Evolutionary conservation across 169 alveolate species (phyloP).

Genomic region (Amoebophrya sp.): DNA sequence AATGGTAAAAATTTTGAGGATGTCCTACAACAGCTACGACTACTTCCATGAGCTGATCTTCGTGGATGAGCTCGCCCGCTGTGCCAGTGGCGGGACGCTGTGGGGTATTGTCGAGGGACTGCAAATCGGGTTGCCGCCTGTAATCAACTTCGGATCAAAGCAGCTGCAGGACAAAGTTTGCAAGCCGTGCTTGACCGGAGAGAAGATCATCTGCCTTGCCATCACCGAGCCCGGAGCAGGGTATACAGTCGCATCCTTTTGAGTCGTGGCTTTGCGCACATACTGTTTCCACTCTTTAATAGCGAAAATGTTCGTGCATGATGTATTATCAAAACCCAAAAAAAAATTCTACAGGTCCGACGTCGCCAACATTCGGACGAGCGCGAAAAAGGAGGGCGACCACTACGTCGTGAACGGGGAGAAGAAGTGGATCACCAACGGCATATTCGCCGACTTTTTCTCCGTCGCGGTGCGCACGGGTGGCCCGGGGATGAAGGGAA

Average conservation of each 20-base stretch:
- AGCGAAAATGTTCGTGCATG: too few relatives aligned
- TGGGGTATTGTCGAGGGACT: constrained; percentile 52
- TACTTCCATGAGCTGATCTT: constrained; percentile 51
- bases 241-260: too few relatives aligned
- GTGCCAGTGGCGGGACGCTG: constrained; percentile 39
- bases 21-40: constrained; percentile 35
- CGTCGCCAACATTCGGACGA: constrained; percentile 41
- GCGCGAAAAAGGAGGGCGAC: constrained; percentile 46
- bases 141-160: constrained; percentile 45
- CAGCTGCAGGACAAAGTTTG: constrained; percentile 23
- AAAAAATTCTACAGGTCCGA: constrained; percentile 39
- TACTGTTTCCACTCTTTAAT: too few relatives aligned
- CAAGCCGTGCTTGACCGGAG: constrained; percentile 38
- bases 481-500: constrained; percentile 50
- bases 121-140: constrained; percentile 50
- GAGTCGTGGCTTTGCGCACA: too few relatives aligned
- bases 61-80: constrained; percentile 49
- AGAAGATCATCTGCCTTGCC: constrained; percentile 48
- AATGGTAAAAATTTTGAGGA: too few relatives aligned
- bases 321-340: too few relatives aligned
- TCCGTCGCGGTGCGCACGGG: constrained; percentile 53
- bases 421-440: constrained; percentile 54
- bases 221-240: constrained; percentile 49
- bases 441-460: constrained; percentile 50
- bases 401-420: constrained; percentile 49